A percentile compares a stretch with the other conserved stretches of the same genome.
These are phyloP conservation scores for Candida anglica DNA, from an alignment of 805 yeast species.

Conservation along the genomic window DNA sequence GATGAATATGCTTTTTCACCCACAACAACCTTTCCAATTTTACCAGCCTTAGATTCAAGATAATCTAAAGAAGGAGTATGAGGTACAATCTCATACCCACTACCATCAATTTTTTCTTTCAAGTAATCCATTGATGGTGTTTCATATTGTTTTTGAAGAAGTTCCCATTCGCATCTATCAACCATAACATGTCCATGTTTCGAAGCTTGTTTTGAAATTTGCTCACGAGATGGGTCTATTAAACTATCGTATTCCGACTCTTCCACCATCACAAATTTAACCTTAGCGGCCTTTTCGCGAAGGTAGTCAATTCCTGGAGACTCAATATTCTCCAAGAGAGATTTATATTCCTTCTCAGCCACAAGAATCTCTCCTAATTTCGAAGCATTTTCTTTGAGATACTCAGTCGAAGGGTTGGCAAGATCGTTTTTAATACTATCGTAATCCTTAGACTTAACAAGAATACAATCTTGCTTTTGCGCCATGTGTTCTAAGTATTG, in stretches of 20 bases:
- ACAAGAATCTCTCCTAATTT: slow-evolving; percentile 8
- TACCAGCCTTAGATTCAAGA: slow-evolving; percentile 19
- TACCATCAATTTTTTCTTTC: slow-evolving; percentile 12
- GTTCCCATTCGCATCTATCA: slow-evolving; percentile 13
- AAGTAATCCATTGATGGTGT: slow-evolving; percentile 29
- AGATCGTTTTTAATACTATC: slow-evolving; percentile 7
- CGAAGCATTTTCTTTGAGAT: slow-evolving; percentile 20
- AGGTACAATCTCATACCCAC: slow-evolving; percentile 2
- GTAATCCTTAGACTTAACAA: slow-evolving; percentile 7
- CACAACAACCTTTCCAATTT: slow-evolving; percentile 7
- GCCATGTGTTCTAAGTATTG: slow-evolving; percentile 12
- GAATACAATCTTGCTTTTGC: slow-evolving; percentile 6
- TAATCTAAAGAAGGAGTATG: slow-evolving; percentile 15
- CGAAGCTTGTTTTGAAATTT: slow-evolving; percentile 7
- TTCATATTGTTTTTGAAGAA: slow-evolving; percentile 6
- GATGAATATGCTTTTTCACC: background rate
- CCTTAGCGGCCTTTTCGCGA: slow-evolving; percentile 7
- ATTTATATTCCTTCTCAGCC: slow-evolving; percentile 4
- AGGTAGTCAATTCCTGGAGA: slow-evolving; percentile 14
- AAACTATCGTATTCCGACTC: slow-evolving; percentile 3
- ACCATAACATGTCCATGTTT: slow-evolving; percentile 10
- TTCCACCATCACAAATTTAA: slow-evolving; percentile 7
- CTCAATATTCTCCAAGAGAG: slow-evolving; percentile 1
- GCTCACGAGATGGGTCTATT: slow-evolving; percentile 10
- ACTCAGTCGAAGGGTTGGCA: slow-evolving; percentile 15